phyloP scores from a whole-genome alignment of 2,329 filamentous ascomycete species.

The Colletotrichum karsti region DNA sequence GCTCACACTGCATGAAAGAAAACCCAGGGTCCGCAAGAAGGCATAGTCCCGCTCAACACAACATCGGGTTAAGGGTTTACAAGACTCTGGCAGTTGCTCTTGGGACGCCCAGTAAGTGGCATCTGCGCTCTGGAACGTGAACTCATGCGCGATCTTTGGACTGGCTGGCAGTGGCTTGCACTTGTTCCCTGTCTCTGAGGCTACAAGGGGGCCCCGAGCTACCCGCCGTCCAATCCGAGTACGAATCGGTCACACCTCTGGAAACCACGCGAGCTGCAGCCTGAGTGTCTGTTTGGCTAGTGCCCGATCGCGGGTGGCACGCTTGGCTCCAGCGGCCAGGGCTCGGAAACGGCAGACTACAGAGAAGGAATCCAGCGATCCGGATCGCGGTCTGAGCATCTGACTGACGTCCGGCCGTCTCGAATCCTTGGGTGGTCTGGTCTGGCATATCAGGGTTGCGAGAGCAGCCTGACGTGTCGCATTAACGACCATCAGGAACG shows the following conservation, averaged over 20 bases:
- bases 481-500: neutral
- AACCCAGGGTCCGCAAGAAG: too few species aligned
- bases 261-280: conserved; percentile 2
- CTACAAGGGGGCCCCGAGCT: conserved; percentile 13
- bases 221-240: conserved; percentile 13
- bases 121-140: neutral
- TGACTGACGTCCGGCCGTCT: conserved; percentile 1
- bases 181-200: neutral
- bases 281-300: neutral
- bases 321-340: neutral
- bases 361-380: conserved; percentile 1
- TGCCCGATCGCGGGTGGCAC: conserved; percentile 9
- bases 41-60: too few species aligned
- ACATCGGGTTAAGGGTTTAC: too few species aligned
- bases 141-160: neutral
- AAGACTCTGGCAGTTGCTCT: too few species aligned
- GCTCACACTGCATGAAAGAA: too few species aligned
- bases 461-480: neutral
- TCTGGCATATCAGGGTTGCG: neutral
- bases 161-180: neutral
- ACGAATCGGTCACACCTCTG: neutral
- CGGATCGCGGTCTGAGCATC: conserved; percentile 21
- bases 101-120: neutral
- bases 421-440: neutral
- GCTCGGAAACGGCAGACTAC: neutral